Evolutionary conservation across 2,329 filamentous ascomycete species (phyloP), one percentile per base, ranked within the genome.

Genomic region (Pezizomycotina sp.): DNA sequence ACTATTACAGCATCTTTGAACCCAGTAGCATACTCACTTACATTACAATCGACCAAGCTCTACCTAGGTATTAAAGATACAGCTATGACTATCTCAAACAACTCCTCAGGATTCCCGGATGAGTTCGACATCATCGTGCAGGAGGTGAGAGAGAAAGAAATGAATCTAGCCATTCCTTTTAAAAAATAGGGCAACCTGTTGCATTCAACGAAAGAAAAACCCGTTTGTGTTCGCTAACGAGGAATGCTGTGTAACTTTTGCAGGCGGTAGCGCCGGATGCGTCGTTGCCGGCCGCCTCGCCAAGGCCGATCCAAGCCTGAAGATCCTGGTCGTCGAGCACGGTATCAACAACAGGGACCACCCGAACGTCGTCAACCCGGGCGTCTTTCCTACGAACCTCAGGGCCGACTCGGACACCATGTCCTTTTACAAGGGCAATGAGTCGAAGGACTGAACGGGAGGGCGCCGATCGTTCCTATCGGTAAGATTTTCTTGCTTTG

Each of bases 331-430:
- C 5, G 61, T 71, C 31, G 68, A 72, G 48, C 56, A 59, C 18
- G 68, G 68, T 1, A 57, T 56, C 13, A 65, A 70, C 50, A 70
- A 65, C 47, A 62, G 62, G 43, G 56, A 65, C 46, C 56, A 63
- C 32, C 62, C 63, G 1, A 60, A 56, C 10, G 56, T 71, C n/a
- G 55, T 62, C 5, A 60, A 64, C 27, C 68, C 69, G 1, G 66
- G 60, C 0, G 51, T 68, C 6, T 72, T 60, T 40, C 51, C 63
- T 22, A 50, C 54, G 13, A 62, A 68, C 43, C 52, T 71, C 1
- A 53, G 57, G 6, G 65, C 65, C 0, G 57, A 54, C 9, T 64
- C 61, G 36, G 65, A 65, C 39, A 62, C 60, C 1, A 60, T 63
- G 6, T 52, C 65, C 15, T 69, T 70, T 50, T 69, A 69, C 50